A percentile compares a stretch with the other conserved stretches of the same genome.
Conservation (phyloP, 768 basidiomycete genomes). For the Ramaria sp. region DNA sequence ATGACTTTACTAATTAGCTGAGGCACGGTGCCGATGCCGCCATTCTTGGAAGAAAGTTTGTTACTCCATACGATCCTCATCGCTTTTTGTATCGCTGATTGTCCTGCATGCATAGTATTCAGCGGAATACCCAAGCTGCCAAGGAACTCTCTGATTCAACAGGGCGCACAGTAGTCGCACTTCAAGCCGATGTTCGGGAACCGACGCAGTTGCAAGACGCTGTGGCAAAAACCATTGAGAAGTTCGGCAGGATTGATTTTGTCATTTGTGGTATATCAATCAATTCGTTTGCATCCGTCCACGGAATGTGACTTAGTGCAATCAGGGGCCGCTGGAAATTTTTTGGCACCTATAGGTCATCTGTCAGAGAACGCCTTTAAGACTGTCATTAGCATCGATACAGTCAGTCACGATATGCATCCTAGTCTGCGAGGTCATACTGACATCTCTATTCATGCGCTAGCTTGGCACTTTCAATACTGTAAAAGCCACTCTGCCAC, state of each 20-base stretch:
- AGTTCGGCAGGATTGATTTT: conserved; percentile 84
- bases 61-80: conserved; percentile 8
- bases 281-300: background rate
- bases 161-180: conserved; percentile 58
- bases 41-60: conserved; percentile 85
- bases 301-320: too few relatives aligned
- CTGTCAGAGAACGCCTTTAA: conserved; percentile 86
- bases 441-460: background rate
- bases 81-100: conserved; percentile 1
- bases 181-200: conserved; percentile 76
- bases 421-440: background rate
- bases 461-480: conserved; percentile 92
- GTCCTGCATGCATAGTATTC: conserved; percentile 40
- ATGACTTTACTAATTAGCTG: conserved; percentile 40
- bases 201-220: conserved; percentile 64
- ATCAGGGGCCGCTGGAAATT: conserved; percentile 91
- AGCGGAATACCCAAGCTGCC: too few relatives aligned
- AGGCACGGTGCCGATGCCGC: conserved; percentile 69
- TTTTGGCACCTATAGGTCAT: conserved; percentile 74
- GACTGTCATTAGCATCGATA: conserved; percentile 91
- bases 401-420: conserved; percentile 35
- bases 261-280: conserved; percentile 66
- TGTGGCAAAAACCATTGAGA: conserved; percentile 59
- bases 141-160: conserved; percentile 61
- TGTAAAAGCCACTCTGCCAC: conserved; percentile 78